These are phyloP conservation scores for Arthrinium puccinioides DNA, from an alignment of 2,329 filamentous ascomycete genomes.

Conservation along the genomic window DNA sequence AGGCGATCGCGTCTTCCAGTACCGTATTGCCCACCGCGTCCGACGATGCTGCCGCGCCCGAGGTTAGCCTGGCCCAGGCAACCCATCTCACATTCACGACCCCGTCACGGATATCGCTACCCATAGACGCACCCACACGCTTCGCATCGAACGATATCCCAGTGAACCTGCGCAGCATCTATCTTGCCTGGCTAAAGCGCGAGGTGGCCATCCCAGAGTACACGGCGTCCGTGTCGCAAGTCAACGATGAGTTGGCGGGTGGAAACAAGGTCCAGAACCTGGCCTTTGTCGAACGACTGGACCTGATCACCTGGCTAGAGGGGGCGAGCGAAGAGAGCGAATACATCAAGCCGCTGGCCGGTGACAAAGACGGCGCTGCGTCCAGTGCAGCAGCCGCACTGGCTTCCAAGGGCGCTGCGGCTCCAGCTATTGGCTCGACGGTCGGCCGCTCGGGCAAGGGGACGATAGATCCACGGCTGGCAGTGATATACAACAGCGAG, in stretches of 20 bases:
- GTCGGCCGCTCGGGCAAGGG: slow-evolving; percentile 53
- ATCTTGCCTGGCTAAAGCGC: slow-evolving; percentile 92
- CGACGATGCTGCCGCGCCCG: slow-evolving; percentile 52
- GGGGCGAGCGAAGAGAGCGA: slow-evolving; percentile 86
- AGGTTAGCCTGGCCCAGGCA: slow-evolving; percentile 65
- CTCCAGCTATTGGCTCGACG: slow-evolving; percentile 34
- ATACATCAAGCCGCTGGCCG: slow-evolving; percentile 79
- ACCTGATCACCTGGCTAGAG: slow-evolving; percentile 89
- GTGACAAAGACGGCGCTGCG: slow-evolving; percentile 47
- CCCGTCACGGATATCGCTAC: slow-evolving; percentile 53
- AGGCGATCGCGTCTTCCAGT: slow-evolving; percentile 66
- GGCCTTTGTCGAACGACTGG: slow-evolving; percentile 83
- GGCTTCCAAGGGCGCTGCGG: slow-evolving; percentile 28
- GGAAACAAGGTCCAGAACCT: slow-evolving; percentile 74
- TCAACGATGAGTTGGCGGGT: slow-evolving; percentile 70
- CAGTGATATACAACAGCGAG: slow-evolving; percentile 87
- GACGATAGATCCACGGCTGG: slow-evolving; percentile 69
- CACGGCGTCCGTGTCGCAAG: slow-evolving; percentile 70
- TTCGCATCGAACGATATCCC: slow-evolving; percentile 72
- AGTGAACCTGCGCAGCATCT: slow-evolving; percentile 87
- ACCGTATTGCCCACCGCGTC: slow-evolving; percentile 69
- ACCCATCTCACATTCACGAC: slow-evolving; percentile 69
- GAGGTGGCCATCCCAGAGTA: slow-evolving; percentile 87
- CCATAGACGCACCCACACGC: slow-evolving; percentile 70
- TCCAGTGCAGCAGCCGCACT: slow-evolving; percentile 31